Evolutionary conservation across 2,329 filamentous ascomycete species (phyloP).

Genomic region (Trichoderma sp.): DNA sequence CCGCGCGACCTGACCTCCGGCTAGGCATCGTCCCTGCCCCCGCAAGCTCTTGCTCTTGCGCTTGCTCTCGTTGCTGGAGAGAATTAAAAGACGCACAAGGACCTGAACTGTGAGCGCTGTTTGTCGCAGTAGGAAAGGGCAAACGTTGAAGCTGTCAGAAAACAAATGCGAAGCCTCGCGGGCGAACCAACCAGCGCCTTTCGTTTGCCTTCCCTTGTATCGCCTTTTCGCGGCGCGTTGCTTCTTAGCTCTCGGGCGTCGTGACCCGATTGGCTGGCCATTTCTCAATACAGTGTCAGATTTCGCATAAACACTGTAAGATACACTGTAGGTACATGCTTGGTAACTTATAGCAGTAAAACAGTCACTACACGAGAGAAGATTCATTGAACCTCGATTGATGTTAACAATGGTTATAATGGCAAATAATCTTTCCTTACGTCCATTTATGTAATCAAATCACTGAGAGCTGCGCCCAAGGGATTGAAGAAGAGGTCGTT

Average conservation of each 20-base stretch:
- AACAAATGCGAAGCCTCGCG: constrained; percentile 10
- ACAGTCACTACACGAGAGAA: background rate
- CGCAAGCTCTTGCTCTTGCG: background rate
- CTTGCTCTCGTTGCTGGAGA: background rate
- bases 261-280: background rate
- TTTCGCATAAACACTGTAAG: background rate
- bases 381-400: background rate
- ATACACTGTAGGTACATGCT: background rate
- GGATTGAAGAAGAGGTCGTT: background rate
- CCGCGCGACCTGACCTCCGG: constrained; percentile 54
- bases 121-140: background rate
- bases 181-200: constrained; percentile 4
- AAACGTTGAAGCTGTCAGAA: constrained; percentile 10
- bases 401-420: background rate
- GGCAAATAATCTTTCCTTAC: background rate
- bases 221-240: constrained; percentile 19
- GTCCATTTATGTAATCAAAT: background rate
- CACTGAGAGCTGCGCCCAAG: background rate
- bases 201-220: constrained; percentile 7
- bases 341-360: background rate
- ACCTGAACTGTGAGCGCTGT: background rate
- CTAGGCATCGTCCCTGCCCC: constrained; percentile 35
- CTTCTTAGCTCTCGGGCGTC: background rate
- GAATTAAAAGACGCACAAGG: background rate
- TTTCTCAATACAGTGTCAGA: background rate